Conservation (phyloP, 306 rosid genomes). For the Echinosophora koreensis region DNA sequence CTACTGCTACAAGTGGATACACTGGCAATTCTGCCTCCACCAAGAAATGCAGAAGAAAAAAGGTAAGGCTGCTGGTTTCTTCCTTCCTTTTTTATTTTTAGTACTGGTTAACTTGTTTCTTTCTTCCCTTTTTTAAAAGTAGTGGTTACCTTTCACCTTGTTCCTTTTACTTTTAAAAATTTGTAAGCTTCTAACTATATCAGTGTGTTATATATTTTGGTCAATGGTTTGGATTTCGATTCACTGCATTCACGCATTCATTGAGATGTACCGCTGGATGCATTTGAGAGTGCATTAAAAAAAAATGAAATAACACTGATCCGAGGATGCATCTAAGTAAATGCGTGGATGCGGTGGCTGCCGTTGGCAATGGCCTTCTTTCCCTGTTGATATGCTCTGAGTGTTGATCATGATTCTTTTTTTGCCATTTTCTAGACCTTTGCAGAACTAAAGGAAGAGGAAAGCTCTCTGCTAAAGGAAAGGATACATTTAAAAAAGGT, state of each 20-base stretch:
- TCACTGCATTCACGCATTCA: no score
- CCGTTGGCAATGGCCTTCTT: neutral
- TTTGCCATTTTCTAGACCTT: constrained; percentile 58
- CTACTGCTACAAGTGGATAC: constrained; percentile 69
- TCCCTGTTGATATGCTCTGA: neutral
- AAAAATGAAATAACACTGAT: neutral
- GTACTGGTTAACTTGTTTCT: neutral
- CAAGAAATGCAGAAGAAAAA: constrained; percentile 69
- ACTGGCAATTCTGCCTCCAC: constrained; percentile 59
- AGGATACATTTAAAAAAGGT: constrained; percentile 67
- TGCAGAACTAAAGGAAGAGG: constrained; percentile 88
- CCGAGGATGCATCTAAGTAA: neutral
- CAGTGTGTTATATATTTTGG: neutral
- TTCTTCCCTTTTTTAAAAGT: no score
- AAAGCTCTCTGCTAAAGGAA: constrained; percentile 75
- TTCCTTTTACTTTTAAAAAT: neutral
- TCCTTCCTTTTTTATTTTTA: no score
- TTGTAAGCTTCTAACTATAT: neutral
- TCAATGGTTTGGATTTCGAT: neutral
- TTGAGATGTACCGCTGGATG: no score
- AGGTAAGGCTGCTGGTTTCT: constrained; percentile 57
- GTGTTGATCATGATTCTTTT: constrained; percentile 24
- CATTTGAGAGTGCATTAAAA: no score
- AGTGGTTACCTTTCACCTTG: neutral
- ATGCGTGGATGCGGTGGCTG: neutral